Evolutionary conservation across 2,329 filamentous ascomycete genomes (phyloP).

Genomic region (Aspergillus piperis): DNA sequence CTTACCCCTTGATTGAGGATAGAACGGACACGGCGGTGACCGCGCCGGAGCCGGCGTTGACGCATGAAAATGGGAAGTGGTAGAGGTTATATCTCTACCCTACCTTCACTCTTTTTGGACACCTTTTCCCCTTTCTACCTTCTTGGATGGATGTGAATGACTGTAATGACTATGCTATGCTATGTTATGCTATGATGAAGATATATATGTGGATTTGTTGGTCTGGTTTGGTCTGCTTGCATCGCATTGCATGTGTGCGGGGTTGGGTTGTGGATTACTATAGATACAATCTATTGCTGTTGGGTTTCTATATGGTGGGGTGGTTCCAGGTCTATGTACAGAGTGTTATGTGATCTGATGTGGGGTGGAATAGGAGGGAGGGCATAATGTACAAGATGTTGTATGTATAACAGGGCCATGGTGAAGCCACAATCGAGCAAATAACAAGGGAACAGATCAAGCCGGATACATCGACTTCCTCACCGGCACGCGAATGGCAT

Average conservation of each 20-base stretch:
- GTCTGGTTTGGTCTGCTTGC: background rate
- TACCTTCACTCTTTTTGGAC: too few relatives aligned
- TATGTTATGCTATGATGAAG: slow-evolving; percentile 10
- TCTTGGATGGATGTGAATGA: background rate
- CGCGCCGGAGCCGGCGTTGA: slow-evolving; percentile 19
- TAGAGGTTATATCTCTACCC: background rate
- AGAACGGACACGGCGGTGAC: background rate
- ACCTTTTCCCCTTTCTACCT: too few relatives aligned
- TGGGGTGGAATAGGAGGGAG: background rate
- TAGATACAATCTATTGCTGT: slow-evolving; percentile 16
- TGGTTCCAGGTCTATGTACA: background rate
- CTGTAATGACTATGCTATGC: slow-evolving; percentile 7
- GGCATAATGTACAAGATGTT: background rate
- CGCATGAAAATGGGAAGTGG: slow-evolving; percentile 27
- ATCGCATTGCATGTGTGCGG: background rate
- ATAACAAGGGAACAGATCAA: background rate
- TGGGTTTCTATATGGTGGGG: background rate
- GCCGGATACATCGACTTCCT: slow-evolving; percentile 9
- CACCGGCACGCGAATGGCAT: slow-evolving; percentile 37
- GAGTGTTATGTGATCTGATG: background rate
- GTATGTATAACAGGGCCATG: background rate
- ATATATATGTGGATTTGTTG: background rate
- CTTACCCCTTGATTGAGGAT: slow-evolving; percentile 10
- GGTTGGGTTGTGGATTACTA: slow-evolving; percentile 3
- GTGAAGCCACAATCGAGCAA: background rate